Evolutionary conservation across 441 rosid genomes (phyloP).

Genomic region (Gossypium schwendimanii): DNA sequence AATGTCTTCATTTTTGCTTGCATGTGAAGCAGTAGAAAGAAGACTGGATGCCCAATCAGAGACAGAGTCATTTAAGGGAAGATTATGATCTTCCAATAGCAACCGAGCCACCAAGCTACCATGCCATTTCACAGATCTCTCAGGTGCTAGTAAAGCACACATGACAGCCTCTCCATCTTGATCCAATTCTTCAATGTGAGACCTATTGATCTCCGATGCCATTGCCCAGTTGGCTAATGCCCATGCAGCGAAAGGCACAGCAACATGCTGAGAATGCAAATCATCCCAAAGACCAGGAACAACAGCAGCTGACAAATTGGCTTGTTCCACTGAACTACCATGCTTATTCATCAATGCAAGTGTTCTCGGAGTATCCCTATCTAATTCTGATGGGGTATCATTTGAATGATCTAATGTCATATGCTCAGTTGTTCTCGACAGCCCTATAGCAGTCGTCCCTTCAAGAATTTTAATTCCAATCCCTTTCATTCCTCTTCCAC

Average conservation of each 20-base stretch:
- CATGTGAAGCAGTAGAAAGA: slow-evolving; percentile 72
- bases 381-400: slow-evolving; percentile 23
- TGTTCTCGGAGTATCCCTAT: slow-evolving; percentile 34
- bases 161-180: slow-evolving; percentile 78
- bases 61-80: slow-evolving; percentile 75
- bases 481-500: slow-evolving; percentile 70
- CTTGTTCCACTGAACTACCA: slow-evolving; percentile 38
- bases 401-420: slow-evolving; percentile 39
- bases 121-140: slow-evolving; percentile 99
- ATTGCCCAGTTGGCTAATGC: slow-evolving; percentile 96
- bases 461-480: slow-evolving; percentile 88
- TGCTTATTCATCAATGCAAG: slow-evolving; percentile 48
- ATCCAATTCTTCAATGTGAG: slow-evolving; percentile 84
- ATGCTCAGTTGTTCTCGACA: slow-evolving; percentile 56
- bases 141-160: slow-evolving; percentile 86
- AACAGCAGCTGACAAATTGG: slow-evolving; percentile 62
- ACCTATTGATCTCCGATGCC: slow-evolving; percentile 78
- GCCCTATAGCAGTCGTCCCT: slow-evolving; percentile 78
- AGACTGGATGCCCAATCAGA: slow-evolving; percentile 91
- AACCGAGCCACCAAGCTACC: slow-evolving; percentile 85
- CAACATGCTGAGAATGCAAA: slow-evolving; percentile 90
- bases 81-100: slow-evolving; percentile 72
- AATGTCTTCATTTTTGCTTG: slow-evolving; percentile 76
- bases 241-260: slow-evolving; percentile 98
- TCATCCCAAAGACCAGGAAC: slow-evolving; percentile 99